Evolutionary conservation across 1,139 yeast species (phyloP).

Genomic region (Kurtzmaniella quercitrusa): DNA sequence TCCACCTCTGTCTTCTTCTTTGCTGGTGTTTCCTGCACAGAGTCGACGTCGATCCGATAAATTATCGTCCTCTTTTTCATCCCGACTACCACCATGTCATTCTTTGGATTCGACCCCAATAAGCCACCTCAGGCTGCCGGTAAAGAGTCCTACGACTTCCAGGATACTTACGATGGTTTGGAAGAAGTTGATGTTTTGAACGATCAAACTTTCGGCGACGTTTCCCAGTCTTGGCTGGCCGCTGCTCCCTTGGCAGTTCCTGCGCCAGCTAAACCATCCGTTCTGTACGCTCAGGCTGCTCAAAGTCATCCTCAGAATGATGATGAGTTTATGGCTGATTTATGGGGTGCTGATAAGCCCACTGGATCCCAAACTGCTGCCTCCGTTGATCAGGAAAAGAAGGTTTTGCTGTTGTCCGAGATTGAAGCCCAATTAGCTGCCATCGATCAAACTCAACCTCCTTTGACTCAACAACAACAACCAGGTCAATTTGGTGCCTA

Average conservation of each 20-base stretch:
- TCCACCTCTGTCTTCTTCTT: not conserved
- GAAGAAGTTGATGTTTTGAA: conserved; percentile 74
- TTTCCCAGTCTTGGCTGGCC: conserved; percentile 23
- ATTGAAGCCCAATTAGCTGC: conserved; percentile 69
- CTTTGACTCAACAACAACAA: conserved; percentile 13
- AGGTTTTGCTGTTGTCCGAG: conserved; percentile 65
- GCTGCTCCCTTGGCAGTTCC: conserved; percentile 27
- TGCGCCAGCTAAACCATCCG: conserved; percentile 23
- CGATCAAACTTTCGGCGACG: conserved; percentile 80
- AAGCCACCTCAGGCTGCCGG: conserved; percentile 30
- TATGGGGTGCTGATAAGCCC: conserved; percentile 36
- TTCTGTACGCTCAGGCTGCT: conserved; percentile 62
- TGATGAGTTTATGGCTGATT: conserved; percentile 48
- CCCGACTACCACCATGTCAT: conserved; percentile 38
- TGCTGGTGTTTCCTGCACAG: not conserved
- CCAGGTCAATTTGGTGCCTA: conserved; percentile 8
- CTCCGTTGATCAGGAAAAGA: conserved; percentile 24
- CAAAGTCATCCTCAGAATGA: conserved; percentile 31
- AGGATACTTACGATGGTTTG: conserved; percentile 77
- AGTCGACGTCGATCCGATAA: not conserved
- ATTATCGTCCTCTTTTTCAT: not conserved
- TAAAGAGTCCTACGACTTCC: conserved; percentile 54
- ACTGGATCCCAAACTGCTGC: conserved; percentile 24
- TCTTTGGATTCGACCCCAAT: conserved; percentile 52
- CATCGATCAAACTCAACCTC: conserved; percentile 28